Conservation (phyloP, 345 rosid genomes). For the Salix udensis region DNA sequence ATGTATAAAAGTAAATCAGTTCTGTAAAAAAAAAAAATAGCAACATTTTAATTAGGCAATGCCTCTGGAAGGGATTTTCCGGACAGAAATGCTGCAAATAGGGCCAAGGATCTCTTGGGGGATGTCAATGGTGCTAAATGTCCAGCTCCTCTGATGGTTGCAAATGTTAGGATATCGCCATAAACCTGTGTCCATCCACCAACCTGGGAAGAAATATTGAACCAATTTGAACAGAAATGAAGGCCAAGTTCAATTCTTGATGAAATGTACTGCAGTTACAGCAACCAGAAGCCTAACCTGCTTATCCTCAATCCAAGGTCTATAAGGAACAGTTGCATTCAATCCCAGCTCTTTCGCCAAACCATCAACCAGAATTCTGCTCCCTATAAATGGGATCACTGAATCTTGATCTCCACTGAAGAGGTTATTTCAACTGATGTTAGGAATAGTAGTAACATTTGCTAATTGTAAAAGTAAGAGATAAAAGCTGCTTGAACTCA, state of each 20-base stretch:
- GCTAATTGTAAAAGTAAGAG: not conserved
- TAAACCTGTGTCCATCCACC: conserved; percentile 18
- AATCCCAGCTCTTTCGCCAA: conserved; percentile 13
- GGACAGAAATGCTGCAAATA: conserved; percentile 6
- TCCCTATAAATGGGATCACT: conserved; percentile 5
- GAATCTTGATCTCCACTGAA: conserved; percentile 28
- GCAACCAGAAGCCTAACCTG: not conserved
- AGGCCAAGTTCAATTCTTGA: not conserved
- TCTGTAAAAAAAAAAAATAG: not conserved
- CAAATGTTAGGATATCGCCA: not conserved
- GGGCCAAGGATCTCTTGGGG: conserved; percentile 8
- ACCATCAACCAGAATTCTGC: conserved; percentile 9
- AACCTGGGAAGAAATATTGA: not conserved
- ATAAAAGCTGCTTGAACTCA: not conserved
- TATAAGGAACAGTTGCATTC: conserved; percentile 1
- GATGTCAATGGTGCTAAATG: conserved; percentile 7
- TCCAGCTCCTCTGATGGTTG: conserved; percentile 15
- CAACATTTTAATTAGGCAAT: not conserved
- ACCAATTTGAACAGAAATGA: not conserved
- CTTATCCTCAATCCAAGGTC: conserved; percentile 7
- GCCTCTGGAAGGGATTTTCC: conserved; percentile 2
- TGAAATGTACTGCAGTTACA: not conserved
- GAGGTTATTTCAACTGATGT: not conserved
- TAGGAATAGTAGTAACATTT: not conserved
- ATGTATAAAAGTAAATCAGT: not conserved